phyloP scores from a whole-genome alignment of 331 rosid species.

The Dryas integrifolia region DNA sequence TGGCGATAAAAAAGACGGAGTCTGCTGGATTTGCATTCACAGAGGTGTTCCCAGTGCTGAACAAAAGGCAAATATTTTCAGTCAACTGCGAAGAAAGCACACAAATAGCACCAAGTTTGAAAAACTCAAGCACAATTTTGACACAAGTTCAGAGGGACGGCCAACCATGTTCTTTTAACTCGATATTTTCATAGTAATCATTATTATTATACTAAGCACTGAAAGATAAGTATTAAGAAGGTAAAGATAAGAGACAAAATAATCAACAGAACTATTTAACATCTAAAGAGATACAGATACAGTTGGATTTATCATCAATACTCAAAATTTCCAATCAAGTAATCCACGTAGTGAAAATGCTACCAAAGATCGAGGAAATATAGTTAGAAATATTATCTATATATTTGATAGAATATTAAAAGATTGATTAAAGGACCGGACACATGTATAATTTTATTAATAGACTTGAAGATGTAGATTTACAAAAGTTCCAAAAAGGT shows the following conservation, averaged over 20 bases:
- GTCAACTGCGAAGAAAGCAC: constrained; percentile 18
- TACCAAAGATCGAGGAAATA: neutral
- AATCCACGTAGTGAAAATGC: neutral
- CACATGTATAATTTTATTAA: neutral
- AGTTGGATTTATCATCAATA: neutral
- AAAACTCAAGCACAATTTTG: neutral
- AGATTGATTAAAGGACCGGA: neutral
- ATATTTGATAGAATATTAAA: neutral
- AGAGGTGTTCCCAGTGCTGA: constrained; percentile 92
- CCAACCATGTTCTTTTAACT: constrained; percentile 9
- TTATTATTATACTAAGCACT: neutral
- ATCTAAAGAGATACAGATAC: neutral
- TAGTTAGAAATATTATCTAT: neutral
- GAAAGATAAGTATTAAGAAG: neutral
- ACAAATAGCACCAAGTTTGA: constrained; percentile 2
- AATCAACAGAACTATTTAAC: neutral
- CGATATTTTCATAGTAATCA: neutral
- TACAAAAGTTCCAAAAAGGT: neutral
- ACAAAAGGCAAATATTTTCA: constrained; percentile 33
- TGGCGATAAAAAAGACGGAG: constrained; percentile 78
- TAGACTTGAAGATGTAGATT: neutral
- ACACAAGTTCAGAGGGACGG: neutral
- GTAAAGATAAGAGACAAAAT: neutral
- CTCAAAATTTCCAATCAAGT: neutral
- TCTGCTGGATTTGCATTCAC: constrained; percentile 79